Conservation (phyloP, 1,139 yeast species). For the Pichia sp. region DNA sequence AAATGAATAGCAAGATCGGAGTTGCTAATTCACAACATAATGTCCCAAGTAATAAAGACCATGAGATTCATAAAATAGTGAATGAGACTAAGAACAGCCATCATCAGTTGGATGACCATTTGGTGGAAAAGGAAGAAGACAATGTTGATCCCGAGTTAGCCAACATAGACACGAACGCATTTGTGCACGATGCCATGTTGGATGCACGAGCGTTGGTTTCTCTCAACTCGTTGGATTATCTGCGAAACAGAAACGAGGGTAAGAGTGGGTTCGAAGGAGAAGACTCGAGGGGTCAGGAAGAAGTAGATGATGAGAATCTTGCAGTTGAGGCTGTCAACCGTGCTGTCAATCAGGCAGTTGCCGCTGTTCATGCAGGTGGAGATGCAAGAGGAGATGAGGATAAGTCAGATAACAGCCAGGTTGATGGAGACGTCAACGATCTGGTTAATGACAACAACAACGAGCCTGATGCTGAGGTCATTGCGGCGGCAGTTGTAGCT, state of each 20-base stretch:
- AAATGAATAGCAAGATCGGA: not conserved
- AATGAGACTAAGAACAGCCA: not conserved
- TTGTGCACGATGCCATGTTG: slow-evolving; percentile 60
- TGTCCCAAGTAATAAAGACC: slow-evolving; percentile 1
- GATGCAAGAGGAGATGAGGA: slow-evolving; percentile 2
- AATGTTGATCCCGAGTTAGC: slow-evolving; percentile 64
- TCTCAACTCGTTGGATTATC: slow-evolving; percentile 26
- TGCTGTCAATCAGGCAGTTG: slow-evolving; percentile 28
- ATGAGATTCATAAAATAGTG: slow-evolving; percentile 8
- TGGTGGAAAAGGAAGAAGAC: slow-evolving; percentile 14
- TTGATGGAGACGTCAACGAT: not conserved
- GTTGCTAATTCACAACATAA: not conserved
- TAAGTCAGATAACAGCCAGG: not conserved
- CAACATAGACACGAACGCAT: slow-evolving; percentile 40
- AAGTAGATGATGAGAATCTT: slow-evolving; percentile 24
- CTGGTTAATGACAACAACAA: not conserved
- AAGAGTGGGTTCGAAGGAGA: slow-evolving; percentile 10
- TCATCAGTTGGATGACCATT: not conserved
- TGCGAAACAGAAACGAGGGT: slow-evolving; percentile 33
- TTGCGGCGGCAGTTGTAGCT: slow-evolving; percentile 19
- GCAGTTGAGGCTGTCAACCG: slow-evolving; percentile 32
- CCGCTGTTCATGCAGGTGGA: slow-evolving; percentile 17
- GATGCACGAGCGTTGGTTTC: not conserved
- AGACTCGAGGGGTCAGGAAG: slow-evolving; percentile 25
- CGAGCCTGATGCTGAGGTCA: slow-evolving; percentile 10